phyloP scores from a whole-genome alignment of 202 grass and related monocot species.

The Dendrocalamus latiflorus region DNA sequence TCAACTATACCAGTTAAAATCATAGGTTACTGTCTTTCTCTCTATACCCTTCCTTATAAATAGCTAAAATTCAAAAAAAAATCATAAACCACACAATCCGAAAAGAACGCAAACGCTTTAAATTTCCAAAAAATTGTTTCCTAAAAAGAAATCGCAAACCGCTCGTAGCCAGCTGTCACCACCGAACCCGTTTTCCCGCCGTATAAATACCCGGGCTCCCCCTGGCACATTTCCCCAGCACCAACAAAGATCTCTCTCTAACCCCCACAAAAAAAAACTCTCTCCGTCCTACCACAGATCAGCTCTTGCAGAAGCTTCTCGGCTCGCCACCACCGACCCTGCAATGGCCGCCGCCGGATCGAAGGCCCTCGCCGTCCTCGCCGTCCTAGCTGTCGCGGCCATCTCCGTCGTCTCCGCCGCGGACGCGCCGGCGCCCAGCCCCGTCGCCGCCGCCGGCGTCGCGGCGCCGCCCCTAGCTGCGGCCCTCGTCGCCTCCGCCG shows the following conservation, averaged over 20 bases:
- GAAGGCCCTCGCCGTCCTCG: constrained; percentile 36
- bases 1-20: no score
- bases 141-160: background rate
- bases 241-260: background rate
- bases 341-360: constrained; percentile 41
- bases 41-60: accelerated
- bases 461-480: constrained; percentile 33
- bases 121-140: background rate
- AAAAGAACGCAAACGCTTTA: no score
- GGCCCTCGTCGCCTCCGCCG: constrained; percentile 38
- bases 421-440: constrained; percentile 42
- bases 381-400: constrained; percentile 17
- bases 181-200: background rate
- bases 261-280: no score
- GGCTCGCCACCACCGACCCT: background rate
- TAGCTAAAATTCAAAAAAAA: no score
- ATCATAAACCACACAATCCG: no score
- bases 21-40: no score
- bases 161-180: constrained; percentile 23
- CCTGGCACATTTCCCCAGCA: background rate
- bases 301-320: background rate
- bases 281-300: background rate
- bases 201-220: constrained; percentile 38
- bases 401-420: constrained; percentile 27
- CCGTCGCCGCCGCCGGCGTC: constrained; percentile 26